Percentiles rank a stretch among this genome's conserved stretches.
Conservation (phyloP, 345 rosid genomes). For the Euphorbia tirucalli region DNA sequence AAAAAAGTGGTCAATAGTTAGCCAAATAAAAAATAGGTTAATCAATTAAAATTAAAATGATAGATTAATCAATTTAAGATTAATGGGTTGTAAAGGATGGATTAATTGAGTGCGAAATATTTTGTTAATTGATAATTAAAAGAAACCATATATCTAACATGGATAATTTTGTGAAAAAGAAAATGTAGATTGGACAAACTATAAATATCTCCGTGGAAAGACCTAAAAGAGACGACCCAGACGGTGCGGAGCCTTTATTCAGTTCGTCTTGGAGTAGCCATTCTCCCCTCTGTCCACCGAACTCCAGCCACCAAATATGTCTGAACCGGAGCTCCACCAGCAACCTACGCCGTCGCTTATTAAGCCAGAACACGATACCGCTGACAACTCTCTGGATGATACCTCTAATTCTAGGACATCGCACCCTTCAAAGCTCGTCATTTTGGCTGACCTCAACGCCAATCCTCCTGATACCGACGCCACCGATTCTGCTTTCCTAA, state of each 20-base stretch:
- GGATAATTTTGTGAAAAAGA: too few species aligned
- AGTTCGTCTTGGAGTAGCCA: neutral
- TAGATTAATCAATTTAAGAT: too few species aligned
- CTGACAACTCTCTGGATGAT: slow-evolving; percentile 31
- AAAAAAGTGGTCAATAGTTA: too few species aligned
- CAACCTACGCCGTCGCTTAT: slow-evolving; percentile 21
- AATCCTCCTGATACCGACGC: slow-evolving; percentile 79
- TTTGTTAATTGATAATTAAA: too few species aligned
- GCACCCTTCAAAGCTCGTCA: slow-evolving; percentile 52
- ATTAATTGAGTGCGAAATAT: too few species aligned
- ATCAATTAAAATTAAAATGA: too few species aligned
- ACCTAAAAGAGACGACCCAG: neutral
- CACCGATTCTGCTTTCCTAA: slow-evolving; percentile 33
- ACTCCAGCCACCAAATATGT: slow-evolving; percentile 6
- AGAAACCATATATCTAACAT: too few species aligned
- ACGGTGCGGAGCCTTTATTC: neutral
- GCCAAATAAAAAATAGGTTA: too few species aligned
- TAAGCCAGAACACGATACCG: slow-evolving; percentile 47
- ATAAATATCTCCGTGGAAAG: too few species aligned
- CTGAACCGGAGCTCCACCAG: slow-evolving; percentile 9
- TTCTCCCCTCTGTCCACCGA: neutral
- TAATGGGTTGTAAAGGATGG: too few species aligned
- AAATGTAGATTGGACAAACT: too few species aligned
- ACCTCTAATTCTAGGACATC: slow-evolving; percentile 16
- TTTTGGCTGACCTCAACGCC: slow-evolving; percentile 89